Conservation (phyloP, 2,329 filamentous ascomycete genomes). For the Sarocladium brachiariae region DNA sequence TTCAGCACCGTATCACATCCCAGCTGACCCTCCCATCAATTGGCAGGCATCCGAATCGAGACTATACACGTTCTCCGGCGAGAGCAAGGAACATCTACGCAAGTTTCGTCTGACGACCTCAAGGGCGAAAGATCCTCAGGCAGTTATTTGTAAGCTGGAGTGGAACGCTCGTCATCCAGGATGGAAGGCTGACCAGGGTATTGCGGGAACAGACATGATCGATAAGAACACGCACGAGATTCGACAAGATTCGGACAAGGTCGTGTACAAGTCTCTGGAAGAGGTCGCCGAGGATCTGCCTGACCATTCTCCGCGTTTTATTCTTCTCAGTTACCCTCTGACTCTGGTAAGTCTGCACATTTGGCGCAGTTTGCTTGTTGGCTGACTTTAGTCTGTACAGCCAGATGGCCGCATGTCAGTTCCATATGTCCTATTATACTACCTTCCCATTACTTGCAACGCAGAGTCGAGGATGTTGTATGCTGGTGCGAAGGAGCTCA, state of each 20-base stretch:
- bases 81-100: slow-evolving; percentile 82
- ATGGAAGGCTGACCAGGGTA: background rate
- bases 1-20: slow-evolving; percentile 12
- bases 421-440: slow-evolving; percentile 92
- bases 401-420: slow-evolving; percentile 77
- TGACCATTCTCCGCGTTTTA: slow-evolving; percentile 82
- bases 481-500: slow-evolving; percentile 89
- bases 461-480: slow-evolving; percentile 86
- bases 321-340: slow-evolving; percentile 85
- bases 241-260: slow-evolving; percentile 68
- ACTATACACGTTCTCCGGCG: slow-evolving; percentile 85
- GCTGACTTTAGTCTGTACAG: slow-evolving; percentile 35
- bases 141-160: slow-evolving; percentile 75
- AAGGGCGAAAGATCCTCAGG: slow-evolving; percentile 77
- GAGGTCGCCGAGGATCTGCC: slow-evolving; percentile 84
- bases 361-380: background rate
- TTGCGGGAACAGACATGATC: slow-evolving; percentile 65
- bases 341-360: slow-evolving; percentile 57
- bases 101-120: slow-evolving; percentile 94
- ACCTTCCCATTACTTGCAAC: slow-evolving; percentile 88
- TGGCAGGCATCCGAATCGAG: slow-evolving; percentile 65
- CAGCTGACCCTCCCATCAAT: background rate
- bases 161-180: background rate
- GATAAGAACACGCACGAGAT: slow-evolving; percentile 89
- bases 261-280: slow-evolving; percentile 72